A percentile compares a stretch with the other conserved stretches of the same genome.
phyloP scores from a whole-genome alignment of 495 filamentous ascomycete genomes.

The Xylaria bambusicola region DNA sequence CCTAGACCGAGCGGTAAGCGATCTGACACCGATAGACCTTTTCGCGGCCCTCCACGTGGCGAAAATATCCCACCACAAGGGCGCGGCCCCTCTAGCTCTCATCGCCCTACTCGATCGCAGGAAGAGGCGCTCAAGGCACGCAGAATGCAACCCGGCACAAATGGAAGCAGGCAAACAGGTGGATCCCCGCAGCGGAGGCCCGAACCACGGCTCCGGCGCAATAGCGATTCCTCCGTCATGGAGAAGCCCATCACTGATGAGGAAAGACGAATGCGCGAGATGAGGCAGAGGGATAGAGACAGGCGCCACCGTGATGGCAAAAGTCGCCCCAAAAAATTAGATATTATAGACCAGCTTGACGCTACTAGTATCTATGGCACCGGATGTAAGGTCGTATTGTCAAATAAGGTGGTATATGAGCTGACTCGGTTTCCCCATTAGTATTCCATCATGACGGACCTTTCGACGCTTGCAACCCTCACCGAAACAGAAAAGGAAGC shows the following conservation, averaged over 20 bases:
- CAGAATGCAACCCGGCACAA: slow-evolving; percentile 39
- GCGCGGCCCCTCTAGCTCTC: slow-evolving; percentile 48
- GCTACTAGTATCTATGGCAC: slow-evolving; percentile 96
- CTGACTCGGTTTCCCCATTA: slow-evolving; percentile 36
- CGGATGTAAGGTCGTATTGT: slow-evolving; percentile 66
- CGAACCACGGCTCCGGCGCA: slow-evolving; percentile 70
- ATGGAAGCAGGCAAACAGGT: slow-evolving; percentile 34
- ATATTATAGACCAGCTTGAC: slow-evolving; percentile 97
- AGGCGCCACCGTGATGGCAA: slow-evolving; percentile 61
- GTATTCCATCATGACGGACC: slow-evolving; percentile 99
- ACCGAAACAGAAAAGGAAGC: slow-evolving; percentile 84
- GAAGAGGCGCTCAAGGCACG: slow-evolving; percentile 58
- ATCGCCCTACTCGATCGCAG: slow-evolving; percentile 61
- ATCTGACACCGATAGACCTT: slow-evolving; percentile 36
- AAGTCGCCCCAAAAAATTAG: slow-evolving; percentile 65
- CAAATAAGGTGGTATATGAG: background rate
- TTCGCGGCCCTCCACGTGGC: slow-evolving; percentile 42
- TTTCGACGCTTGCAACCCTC: slow-evolving; percentile 96
- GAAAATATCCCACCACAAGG: slow-evolving; percentile 55
- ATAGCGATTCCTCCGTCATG: slow-evolving; percentile 91
- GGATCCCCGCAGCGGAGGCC: slow-evolving; percentile 40
- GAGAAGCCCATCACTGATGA: slow-evolving; percentile 73
- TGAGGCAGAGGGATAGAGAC: slow-evolving; percentile 70
- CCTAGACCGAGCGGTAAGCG: slow-evolving; percentile 21
- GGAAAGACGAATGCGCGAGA: slow-evolving; percentile 72